Percentiles rank a stretch among this genome's conserved stretches.
Conservation (phyloP, 1,284 basidiomycete genomes). For the Moniliophthora roreri region DNA sequence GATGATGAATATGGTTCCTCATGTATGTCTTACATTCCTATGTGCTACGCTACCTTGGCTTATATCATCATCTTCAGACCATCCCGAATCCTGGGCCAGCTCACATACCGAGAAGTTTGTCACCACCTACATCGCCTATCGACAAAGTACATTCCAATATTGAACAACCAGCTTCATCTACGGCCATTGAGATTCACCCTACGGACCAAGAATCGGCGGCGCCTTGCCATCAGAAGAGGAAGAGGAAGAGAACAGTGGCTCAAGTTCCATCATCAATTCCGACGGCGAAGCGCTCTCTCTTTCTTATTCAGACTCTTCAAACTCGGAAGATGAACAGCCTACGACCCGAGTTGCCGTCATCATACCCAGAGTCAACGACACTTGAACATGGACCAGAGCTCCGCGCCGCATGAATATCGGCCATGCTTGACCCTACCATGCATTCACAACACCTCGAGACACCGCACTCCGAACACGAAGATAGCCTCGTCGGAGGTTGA, state of each 20-base stretch:
- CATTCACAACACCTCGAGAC: too few species aligned
- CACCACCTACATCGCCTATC: neutral
- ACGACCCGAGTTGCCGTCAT: too few species aligned
- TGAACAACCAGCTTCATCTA: neutral
- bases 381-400: neutral
- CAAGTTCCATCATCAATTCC: conserved; percentile 26
- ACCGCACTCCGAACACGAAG: neutral
- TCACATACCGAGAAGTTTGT: neutral
- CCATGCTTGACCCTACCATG: neutral
- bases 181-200: neutral
- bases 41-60: neutral
- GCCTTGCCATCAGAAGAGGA: conserved; percentile 6
- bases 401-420: neutral
- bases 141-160: too few species aligned
- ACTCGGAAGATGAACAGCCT: neutral
- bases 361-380: too few species aligned
- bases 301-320: neutral
- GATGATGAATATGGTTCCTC: conserved; percentile 1
- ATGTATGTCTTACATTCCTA: neutral
- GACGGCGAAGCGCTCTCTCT: conserved; percentile 26
- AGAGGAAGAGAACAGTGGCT: conserved; percentile 17
- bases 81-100: neutral
- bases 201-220: neutral
- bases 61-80: neutral
- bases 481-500: neutral